These are phyloP conservation scores for Lolium rigidum DNA, from an alignment of 176 grass and related monocot genomes.

Conservation along the genomic window DNA sequence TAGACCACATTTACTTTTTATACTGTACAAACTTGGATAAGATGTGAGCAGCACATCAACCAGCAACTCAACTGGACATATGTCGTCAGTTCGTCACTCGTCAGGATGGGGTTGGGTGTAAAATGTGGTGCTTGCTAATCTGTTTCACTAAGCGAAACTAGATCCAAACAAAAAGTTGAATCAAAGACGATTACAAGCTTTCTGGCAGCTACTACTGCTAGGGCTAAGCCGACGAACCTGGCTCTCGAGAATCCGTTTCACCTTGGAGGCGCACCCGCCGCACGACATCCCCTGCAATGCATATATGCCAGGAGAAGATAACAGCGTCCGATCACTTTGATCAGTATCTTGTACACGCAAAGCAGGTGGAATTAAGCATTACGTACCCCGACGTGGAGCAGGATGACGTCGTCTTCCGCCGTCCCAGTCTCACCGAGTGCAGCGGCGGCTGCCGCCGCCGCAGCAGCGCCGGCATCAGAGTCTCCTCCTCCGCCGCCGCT, in stretches of 20 bases:
- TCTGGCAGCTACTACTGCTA: neutral
- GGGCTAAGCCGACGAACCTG: constrained; percentile 47
- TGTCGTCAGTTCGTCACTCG: neutral
- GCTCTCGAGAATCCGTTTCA: constrained; percentile 82
- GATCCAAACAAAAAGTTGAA: neutral
- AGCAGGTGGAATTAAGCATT: neutral
- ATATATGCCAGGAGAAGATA: neutral
- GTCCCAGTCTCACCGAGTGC: constrained; percentile 46
- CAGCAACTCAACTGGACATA: neutral
- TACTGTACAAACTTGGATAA: neutral
- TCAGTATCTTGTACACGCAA: neutral
- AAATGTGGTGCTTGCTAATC: neutral
- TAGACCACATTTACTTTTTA: neutral
- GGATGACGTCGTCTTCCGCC: constrained; percentile 51
- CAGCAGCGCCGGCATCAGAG: constrained; percentile 36
- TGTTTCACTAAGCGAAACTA: neutral
- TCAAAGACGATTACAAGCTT: neutral
- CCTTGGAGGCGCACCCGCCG: constrained; percentile 72
- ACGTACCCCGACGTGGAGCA: constrained; percentile 79
- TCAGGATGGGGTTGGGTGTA: neutral
- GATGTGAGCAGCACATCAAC: neutral
- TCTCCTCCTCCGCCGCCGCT: neutral
- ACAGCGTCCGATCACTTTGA: neutral
- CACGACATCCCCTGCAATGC: constrained; percentile 77
- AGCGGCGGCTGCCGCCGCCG: constrained; percentile 28